A percentile compares a stretch with the other conserved stretches of the same genome.
Evolutionary conservation across 2,329 filamentous ascomycete genomes (phyloP).

Genomic region (Torrubiellomyces zombiae): DNA sequence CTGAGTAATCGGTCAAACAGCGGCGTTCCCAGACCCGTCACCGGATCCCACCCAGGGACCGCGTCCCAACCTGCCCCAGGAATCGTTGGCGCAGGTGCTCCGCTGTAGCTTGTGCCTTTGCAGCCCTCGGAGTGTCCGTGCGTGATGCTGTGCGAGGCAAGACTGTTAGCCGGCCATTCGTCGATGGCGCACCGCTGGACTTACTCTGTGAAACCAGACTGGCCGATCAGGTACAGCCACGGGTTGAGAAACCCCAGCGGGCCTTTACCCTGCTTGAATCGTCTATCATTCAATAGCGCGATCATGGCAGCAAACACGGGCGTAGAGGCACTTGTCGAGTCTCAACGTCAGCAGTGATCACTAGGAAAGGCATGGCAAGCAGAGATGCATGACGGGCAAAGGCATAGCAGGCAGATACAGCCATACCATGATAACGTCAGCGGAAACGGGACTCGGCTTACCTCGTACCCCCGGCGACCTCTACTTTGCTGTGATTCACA

Average conservation of each 20-base stretch:
- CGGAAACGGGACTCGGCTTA: too few relatives aligned
- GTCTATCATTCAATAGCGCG: slow-evolving; percentile 45
- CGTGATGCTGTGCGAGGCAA: slow-evolving; percentile 16
- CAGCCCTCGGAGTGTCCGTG: slow-evolving; percentile 17
- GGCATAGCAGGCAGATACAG: too few relatives aligned
- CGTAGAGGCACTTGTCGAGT: slow-evolving; percentile 29
- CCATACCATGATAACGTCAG: too few relatives aligned
- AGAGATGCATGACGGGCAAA: too few relatives aligned
- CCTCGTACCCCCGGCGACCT: slow-evolving; percentile 17
- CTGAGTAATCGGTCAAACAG: slow-evolving; percentile 19
- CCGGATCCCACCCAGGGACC: slow-evolving; percentile 18
- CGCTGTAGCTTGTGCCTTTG: slow-evolving; percentile 10
- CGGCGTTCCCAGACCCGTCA: slow-evolving; percentile 28
- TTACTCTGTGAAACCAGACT: slow-evolving; percentile 18
- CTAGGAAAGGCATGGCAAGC: background rate
- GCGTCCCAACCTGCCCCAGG: slow-evolving; percentile 4
- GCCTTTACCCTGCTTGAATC: slow-evolving; percentile 34
- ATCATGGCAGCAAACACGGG: slow-evolving; percentile 48
- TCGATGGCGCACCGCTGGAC: slow-evolving; percentile 3
- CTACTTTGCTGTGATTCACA: slow-evolving; percentile 13
- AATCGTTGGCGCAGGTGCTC: slow-evolving; percentile 10
- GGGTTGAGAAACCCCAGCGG: slow-evolving; percentile 45
- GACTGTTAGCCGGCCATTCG: slow-evolving; percentile 2
- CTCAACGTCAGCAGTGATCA: slow-evolving; percentile 1
- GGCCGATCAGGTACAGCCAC: slow-evolving; percentile 32